A percentile compares a stretch with the other conserved stretches of the same genome.
Evolutionary conservation across 1,284 basidiomycete species (phyloP).

Genomic region (Sporisorium graminicola): DNA sequence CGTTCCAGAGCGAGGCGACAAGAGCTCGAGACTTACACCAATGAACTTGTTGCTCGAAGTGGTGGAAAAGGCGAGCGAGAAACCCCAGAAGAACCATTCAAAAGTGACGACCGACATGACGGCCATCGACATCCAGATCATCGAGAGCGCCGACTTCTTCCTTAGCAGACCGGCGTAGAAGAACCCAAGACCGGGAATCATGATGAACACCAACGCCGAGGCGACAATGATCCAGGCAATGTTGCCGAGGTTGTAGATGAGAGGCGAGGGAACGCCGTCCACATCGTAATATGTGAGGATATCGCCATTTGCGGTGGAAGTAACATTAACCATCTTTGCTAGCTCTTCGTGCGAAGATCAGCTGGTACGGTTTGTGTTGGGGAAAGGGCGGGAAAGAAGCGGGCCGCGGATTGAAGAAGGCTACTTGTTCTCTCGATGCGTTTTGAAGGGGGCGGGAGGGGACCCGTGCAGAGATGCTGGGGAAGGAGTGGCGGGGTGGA

Average conservation of each 20-base stretch:
- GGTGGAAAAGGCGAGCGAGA: constrained; percentile 71
- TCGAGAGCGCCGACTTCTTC: constrained; percentile 90
- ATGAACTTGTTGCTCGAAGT: constrained; percentile 71
- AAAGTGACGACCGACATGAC: constrained; percentile 81
- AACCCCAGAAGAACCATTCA: constrained; percentile 73
- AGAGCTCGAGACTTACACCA: constrained; percentile 63
- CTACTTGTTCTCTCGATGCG: not conserved
- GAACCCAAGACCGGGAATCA: constrained; percentile 80
- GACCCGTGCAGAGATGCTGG: not conserved
- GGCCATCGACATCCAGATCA: constrained; percentile 88
- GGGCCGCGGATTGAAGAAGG: not conserved
- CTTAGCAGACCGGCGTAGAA: constrained; percentile 87
- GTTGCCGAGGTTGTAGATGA: constrained; percentile 72
- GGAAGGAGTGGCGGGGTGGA: not conserved
- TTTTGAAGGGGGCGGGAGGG: not conserved
- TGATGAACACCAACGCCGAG: constrained; percentile 81
- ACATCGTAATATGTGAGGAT: constrained; percentile 21
- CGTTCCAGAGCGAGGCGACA: not conserved
- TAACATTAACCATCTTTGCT: constrained; percentile 49
- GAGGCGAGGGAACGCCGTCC: constrained; percentile 16
- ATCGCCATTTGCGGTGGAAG: constrained; percentile 39
- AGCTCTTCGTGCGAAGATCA: not conserved
- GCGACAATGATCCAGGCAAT: constrained; percentile 72
- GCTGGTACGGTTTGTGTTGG: not conserved
- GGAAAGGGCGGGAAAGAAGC: not conserved